Conservation (phyloP, 306 rosid genomes). For the Vigna trinervia region DNA sequence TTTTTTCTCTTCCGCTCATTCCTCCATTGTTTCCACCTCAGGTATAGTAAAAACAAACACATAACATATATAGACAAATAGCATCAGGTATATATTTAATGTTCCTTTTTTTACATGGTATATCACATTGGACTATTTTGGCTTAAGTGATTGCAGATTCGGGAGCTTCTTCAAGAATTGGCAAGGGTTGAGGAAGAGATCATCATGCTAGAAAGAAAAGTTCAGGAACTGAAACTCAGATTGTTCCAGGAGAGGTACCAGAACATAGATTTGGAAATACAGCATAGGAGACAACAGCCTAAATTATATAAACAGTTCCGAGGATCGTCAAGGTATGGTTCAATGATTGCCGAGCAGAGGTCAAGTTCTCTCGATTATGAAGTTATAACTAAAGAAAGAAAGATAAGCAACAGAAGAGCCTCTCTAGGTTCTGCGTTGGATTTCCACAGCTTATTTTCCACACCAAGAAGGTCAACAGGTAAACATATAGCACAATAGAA, state of each 20-base stretch:
- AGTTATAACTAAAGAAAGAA: slow-evolving; percentile 46
- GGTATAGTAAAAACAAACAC: slow-evolving; percentile 47
- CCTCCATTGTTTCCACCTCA: slow-evolving; percentile 66
- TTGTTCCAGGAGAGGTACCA: slow-evolving; percentile 64
- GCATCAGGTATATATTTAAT: neutral
- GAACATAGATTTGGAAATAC: slow-evolving; percentile 56
- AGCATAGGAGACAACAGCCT: slow-evolving; percentile 41
- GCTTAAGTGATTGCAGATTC: slow-evolving; percentile 55
- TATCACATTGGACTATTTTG: slow-evolving; percentile 15
- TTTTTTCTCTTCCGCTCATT: slow-evolving; percentile 56
- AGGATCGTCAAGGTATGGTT: slow-evolving; percentile 43
- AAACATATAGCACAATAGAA: slow-evolving; percentile 19
- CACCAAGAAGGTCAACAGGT: slow-evolving; percentile 57
- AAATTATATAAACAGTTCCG: slow-evolving; percentile 46
- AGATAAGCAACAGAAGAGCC: slow-evolving; percentile 49
- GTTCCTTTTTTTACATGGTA: neutral
- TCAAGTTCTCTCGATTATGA: slow-evolving; percentile 59
- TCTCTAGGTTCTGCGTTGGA: slow-evolving; percentile 67
- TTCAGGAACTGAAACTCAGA: slow-evolving; percentile 65
- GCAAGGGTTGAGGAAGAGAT: slow-evolving; percentile 78
- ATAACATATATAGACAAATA: neutral
- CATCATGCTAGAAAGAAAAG: slow-evolving; percentile 66
- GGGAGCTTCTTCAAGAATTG: slow-evolving; percentile 71
- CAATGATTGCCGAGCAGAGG: slow-evolving; percentile 48
- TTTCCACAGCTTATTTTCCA: slow-evolving; percentile 58